Evolutionary conservation across 306 rosid species (phyloP).

Genomic region (Inga laurina): DNA sequence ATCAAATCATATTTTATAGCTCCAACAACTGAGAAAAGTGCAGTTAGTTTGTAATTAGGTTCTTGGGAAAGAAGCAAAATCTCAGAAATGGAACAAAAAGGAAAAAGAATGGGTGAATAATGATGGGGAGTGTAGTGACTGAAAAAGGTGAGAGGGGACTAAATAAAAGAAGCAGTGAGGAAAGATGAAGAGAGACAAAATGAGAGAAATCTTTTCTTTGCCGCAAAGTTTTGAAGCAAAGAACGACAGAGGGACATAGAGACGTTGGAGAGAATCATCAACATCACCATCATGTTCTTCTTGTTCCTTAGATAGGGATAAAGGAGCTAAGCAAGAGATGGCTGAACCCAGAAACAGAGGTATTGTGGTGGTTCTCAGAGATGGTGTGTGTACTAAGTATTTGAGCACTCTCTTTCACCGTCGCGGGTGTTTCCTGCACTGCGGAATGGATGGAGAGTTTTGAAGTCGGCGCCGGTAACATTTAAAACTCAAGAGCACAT

Average conservation of each 20-base stretch:
- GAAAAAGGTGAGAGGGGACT: not conserved
- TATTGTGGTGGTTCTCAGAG: not conserved
- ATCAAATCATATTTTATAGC: conserved; percentile 28
- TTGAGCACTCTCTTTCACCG: not conserved
- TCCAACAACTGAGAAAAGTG: not conserved
- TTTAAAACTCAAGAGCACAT: not conserved
- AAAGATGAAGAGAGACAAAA: conserved; percentile 25
- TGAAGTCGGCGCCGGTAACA: not conserved
- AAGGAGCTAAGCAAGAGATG: not conserved
- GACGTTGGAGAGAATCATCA: conserved; percentile 2
- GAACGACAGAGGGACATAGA: not conserved
- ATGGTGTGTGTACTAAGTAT: not conserved
- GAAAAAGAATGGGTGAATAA: not conserved
- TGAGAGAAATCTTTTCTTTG: conserved; percentile 30
- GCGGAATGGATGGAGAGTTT: not conserved
- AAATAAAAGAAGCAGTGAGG: conserved; percentile 36
- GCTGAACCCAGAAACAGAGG: not conserved
- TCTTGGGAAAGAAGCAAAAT: not conserved
- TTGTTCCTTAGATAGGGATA: not conserved
- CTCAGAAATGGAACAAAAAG: not conserved
- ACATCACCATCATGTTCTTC: not conserved
- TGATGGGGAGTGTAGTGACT: not conserved
- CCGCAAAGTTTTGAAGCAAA: conserved; percentile 21
- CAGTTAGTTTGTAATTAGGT: not conserved
- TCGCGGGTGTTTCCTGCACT: not conserved